These are phyloP conservation scores for Micractinium conductrix DNA, from an alignment of 139 green algal species.

Conservation along the genomic window DNA sequence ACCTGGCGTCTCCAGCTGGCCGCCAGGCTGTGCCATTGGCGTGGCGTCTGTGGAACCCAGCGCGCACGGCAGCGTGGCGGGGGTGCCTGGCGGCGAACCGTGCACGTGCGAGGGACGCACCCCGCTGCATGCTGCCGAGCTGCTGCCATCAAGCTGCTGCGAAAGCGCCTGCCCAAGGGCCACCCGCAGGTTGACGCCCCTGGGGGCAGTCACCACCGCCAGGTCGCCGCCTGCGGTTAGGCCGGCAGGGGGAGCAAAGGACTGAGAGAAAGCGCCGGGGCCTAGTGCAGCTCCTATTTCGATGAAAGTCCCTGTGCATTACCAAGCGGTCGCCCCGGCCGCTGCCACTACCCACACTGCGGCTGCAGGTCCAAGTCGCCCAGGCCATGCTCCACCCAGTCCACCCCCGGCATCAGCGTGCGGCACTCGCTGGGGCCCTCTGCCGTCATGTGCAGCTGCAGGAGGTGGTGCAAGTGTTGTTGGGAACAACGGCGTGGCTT, in stretches of 20 bases:
- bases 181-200: conserved; percentile 10
- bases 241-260: too few species aligned
- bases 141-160: neutral
- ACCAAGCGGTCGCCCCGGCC: too few species aligned
- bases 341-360: neutral
- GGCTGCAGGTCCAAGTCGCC: conserved; percentile 2
- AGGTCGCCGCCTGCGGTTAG: conserved; percentile 28
- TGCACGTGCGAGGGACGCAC: neutral
- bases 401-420: conserved; percentile 32
- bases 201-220: conserved; percentile 2
- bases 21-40: neutral
- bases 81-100: neutral
- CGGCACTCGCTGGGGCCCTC: conserved; percentile 7
- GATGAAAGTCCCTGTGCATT: too few species aligned
- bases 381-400: conserved; percentile 19
- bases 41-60: neutral
- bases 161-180: conserved; percentile 17
- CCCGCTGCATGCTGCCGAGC: neutral
- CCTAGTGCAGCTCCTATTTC: too few species aligned
- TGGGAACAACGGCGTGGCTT: neutral
- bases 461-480: neutral
- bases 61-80: conserved; percentile 15
- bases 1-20: neutral
- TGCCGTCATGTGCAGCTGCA: conserved; percentile 7
- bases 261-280: too few species aligned